Evolutionary conservation across 1,284 basidiomycete genomes (phyloP), one percentile per base, ranked within the genome.

Genomic region (Leccinum griseonigrum): DNA sequence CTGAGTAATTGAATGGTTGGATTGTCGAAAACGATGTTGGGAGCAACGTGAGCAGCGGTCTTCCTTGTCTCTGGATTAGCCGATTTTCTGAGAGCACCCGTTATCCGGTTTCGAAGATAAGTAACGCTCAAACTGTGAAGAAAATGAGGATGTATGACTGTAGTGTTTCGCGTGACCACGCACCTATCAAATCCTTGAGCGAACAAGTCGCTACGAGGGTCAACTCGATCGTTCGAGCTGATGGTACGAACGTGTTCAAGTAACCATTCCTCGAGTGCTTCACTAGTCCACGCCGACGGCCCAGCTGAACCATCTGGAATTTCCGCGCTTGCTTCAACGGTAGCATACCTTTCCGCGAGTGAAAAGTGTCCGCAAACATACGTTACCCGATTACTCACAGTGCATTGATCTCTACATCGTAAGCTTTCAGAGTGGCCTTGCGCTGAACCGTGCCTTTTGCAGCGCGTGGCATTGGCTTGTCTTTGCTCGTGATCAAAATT

Each of bases 101-200:
- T 57, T 22, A 75, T 66, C 18, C 64, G 64, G 58, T 73, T 74
- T 26, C 69, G 64, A 26, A 74, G 62, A 59, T 68, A 72, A 0
- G 74, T 74, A 0, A 66, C 71, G 40, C 67, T 69, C 52, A 75
- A 55, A 57, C 74, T 75, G 16, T 14, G 11, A 11, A 22, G 22
- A 22, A 22, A 22, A 22, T 48, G 6, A 48, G 43, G 18, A 48
- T 48, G 18, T 7, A 3, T 48, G 46, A 22, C 3, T 13, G 4
- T 13, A 48, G 18, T 22, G 8, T 26, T 14, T 48, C 2, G 14
- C 10, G 2, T 13, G 16, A 55, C 6, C 1, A 2, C 65, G 29
- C 51, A 75, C 76, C 76, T 77, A 57, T 77, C 76, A 56, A 78
- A 76, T 2, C 75, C 76, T 54, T 48, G 46, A 48, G 46, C 46